These are phyloP conservation scores for Eucalyptus virginea DNA, from an alignment of 345 rosid species.

Conservation along the genomic window DNA sequence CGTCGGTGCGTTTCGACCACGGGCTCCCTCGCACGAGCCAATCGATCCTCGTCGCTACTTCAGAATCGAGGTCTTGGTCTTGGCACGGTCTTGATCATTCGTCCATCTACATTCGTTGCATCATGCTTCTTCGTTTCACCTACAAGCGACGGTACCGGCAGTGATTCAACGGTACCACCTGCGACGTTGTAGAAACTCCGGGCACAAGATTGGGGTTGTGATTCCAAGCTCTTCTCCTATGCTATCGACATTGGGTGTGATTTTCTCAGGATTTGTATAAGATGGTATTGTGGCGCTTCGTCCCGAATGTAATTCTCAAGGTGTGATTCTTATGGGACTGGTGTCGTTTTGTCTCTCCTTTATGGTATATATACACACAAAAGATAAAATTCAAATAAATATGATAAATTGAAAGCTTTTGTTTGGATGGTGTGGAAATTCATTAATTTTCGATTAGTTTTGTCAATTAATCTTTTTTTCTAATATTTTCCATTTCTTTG, in stretches of 20 bases:
- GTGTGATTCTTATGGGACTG: too few relatives aligned
- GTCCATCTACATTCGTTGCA: background rate
- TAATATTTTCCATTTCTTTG: too few relatives aligned
- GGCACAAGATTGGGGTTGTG: background rate
- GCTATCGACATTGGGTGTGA: background rate
- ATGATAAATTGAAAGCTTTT: too few relatives aligned
- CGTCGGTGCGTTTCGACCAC: background rate
- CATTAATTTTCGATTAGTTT: too few relatives aligned
- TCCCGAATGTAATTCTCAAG: too few relatives aligned
- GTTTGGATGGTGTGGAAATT: background rate
- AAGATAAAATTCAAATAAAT: too few relatives aligned
- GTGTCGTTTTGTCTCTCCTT: background rate
- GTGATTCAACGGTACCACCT: background rate
- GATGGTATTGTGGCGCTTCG: background rate
- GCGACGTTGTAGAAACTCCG: too few relatives aligned
- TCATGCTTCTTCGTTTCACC: background rate
- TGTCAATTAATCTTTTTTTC: too few relatives aligned
- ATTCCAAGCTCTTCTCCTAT: too few relatives aligned
- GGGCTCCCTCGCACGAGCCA: background rate
- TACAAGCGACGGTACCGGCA: fast-evolving
- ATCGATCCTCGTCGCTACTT: background rate
- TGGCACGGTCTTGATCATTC: background rate
- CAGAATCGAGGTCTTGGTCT: background rate
- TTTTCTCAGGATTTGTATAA: too few relatives aligned
- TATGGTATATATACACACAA: background rate